Evolutionary conservation across 2,329 filamentous ascomycete species (phyloP).

Genomic region (Graphilbum ipis-grandicollis): DNA sequence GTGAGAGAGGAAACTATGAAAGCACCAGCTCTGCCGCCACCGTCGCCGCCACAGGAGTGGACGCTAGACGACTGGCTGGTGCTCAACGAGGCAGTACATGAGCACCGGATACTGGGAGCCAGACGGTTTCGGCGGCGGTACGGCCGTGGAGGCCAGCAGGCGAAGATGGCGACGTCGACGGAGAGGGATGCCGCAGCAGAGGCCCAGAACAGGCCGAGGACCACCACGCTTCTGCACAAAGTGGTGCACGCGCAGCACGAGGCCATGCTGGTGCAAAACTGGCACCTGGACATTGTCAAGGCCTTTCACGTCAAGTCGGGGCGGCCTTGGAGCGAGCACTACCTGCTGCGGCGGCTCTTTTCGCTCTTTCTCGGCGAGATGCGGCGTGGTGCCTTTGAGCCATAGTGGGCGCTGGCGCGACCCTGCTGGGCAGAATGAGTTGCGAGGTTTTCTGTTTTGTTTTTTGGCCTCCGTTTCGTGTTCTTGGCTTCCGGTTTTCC

Average conservation of each 20-base stretch:
- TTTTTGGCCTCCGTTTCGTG: neutral
- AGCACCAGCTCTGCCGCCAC: too few relatives aligned
- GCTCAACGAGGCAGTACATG: slow-evolving; percentile 32
- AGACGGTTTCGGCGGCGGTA: slow-evolving; percentile 18
- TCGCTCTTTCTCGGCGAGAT: slow-evolving; percentile 33
- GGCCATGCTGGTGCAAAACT: slow-evolving; percentile 29
- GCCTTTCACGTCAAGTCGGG: slow-evolving; percentile 30
- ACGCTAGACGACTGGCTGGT: slow-evolving; percentile 30
- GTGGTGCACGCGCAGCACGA: slow-evolving; percentile 27
- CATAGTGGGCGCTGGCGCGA: neutral
- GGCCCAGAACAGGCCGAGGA: too few relatives aligned
- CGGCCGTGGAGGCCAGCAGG: too few relatives aligned
- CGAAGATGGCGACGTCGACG: too few relatives aligned
- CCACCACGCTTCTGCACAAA: slow-evolving; percentile 32
- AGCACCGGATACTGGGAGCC: slow-evolving; percentile 26
- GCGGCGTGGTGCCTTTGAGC: slow-evolving; percentile 13
- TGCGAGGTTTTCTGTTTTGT: neutral
- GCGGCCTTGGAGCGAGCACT: slow-evolving; percentile 27
- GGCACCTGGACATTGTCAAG: slow-evolving; percentile 41
- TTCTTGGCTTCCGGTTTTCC: too few relatives aligned
- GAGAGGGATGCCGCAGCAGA: too few relatives aligned
- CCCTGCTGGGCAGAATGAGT: neutral
- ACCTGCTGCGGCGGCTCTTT: slow-evolving; percentile 34
- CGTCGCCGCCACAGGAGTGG: slow-evolving; percentile 7
- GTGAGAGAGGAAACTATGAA: too few relatives aligned